A percentile compares a stretch with the other conserved stretches of the same genome.
phyloP scores from a whole-genome alignment of 1,139 yeast species.

The Scheffersomyces quercinus region DNA sequence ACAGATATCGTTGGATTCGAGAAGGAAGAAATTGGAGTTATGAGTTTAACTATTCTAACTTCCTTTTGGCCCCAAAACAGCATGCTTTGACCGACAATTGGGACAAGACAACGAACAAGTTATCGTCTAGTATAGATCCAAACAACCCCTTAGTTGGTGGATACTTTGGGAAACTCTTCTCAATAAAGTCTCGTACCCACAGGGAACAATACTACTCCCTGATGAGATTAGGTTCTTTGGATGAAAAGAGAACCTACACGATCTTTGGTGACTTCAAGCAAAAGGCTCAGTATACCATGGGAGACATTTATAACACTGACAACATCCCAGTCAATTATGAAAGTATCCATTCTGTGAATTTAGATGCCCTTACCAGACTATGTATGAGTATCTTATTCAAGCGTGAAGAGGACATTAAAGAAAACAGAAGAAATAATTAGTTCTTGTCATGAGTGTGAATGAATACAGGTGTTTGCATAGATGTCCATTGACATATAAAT shows the following conservation, averaged over 20 bases:
- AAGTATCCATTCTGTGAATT: constrained; percentile 5
- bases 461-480: too few species aligned
- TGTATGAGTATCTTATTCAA: constrained; percentile 7
- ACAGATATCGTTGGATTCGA: constrained; percentile 8
- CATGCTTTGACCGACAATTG: constrained; percentile 9
- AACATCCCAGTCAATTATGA: constrained; percentile 3
- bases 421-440: neutral
- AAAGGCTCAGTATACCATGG: neutral
- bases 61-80: constrained; percentile 5
- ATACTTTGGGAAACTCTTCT: neutral
- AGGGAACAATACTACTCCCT: constrained; percentile 1
- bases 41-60: constrained; percentile 4
- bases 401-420: constrained; percentile 7
- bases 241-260: neutral
- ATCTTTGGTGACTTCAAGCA: constrained; percentile 2
- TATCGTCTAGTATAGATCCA: neutral
- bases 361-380: constrained; percentile 8
- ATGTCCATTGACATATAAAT: too few species aligned
- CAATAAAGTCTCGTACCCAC: neutral
- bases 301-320: constrained; percentile 1
- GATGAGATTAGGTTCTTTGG: neutral
- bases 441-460: too few species aligned
- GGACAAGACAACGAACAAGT: constrained; percentile 3
- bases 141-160: neutral
- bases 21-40: constrained; percentile 2